A percentile compares a stretch with the other conserved stretches of the same genome.
These are phyloP conservation scores for Helicocarpus griseus DNA, from an alignment of 2,329 filamentous ascomycete genomes.

Conservation along the genomic window DNA sequence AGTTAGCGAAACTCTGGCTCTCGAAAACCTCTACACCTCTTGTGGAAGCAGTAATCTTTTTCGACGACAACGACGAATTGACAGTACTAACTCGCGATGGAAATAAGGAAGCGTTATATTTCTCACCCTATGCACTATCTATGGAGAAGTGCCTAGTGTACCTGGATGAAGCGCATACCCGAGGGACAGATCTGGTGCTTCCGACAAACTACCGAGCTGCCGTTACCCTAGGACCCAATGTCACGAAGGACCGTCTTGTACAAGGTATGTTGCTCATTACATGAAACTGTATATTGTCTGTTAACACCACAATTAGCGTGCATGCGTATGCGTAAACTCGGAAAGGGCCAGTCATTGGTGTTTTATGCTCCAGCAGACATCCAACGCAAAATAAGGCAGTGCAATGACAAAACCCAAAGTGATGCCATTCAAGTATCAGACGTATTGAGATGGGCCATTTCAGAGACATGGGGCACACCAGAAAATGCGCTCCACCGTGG, in stretches of 20 bases:
- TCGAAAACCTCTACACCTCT: conserved; percentile 1
- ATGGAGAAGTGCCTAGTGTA: conserved; percentile 51
- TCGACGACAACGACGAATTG: conserved; percentile 24
- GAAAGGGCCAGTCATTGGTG: conserved; percentile 53
- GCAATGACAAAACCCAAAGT: conserved; percentile 8
- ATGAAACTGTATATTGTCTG: background rate
- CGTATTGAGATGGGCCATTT: conserved; percentile 51
- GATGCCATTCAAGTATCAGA: conserved; percentile 40
- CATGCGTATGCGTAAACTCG: conserved; percentile 63
- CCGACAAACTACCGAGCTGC: conserved; percentile 49
- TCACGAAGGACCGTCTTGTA: conserved; percentile 55
- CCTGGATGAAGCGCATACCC: conserved; percentile 56
- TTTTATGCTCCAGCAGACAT: conserved; percentile 55
- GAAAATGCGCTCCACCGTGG: conserved; percentile 49
- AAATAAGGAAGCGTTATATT: conserved; percentile 29
- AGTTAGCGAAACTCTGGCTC: conserved; percentile 46
- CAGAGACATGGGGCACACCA: conserved; percentile 46
- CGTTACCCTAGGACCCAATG: conserved; percentile 50
- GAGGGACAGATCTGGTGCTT: conserved; percentile 55
- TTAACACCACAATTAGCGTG: conserved; percentile 40
- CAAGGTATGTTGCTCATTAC: conserved; percentile 43
- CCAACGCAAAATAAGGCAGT: conserved; percentile 39
- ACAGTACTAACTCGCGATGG: conserved; percentile 9
- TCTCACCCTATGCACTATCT: conserved; percentile 46
- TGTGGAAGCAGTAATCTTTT: conserved; percentile 44